Conservation (phyloP, 2,329 filamentous ascomycete genomes). For the Hymenoscyphus fructigenus region DNA sequence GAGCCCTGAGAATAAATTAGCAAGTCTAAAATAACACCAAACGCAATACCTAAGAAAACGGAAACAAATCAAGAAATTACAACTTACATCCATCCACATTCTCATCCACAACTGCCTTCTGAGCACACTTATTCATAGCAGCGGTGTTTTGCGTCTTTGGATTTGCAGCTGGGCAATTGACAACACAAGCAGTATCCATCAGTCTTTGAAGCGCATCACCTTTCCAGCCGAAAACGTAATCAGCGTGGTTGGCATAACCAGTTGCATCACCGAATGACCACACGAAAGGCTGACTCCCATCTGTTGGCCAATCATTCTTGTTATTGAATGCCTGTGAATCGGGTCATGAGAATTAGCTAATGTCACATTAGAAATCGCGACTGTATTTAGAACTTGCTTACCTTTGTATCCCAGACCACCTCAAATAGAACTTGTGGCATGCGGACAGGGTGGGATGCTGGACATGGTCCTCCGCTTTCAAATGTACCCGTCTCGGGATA, state of each 20-base stretch:
- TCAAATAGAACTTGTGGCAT: slow-evolving; percentile 51
- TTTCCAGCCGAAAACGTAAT: slow-evolving; percentile 54
- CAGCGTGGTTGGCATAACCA: slow-evolving; percentile 50
- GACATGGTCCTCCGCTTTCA: slow-evolving; percentile 24
- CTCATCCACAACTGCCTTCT: slow-evolving; percentile 48
- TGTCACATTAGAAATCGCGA: neutral
- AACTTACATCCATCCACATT: slow-evolving; percentile 50
- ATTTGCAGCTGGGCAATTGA: slow-evolving; percentile 47
- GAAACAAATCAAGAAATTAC: slow-evolving; percentile 3
- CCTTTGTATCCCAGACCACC: slow-evolving; percentile 46
- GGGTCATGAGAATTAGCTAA: slow-evolving; percentile 42
- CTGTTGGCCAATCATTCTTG: slow-evolving; percentile 44
- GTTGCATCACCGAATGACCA: slow-evolving; percentile 46
- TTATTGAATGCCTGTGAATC: slow-evolving; percentile 43
- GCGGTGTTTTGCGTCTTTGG: slow-evolving; percentile 47
- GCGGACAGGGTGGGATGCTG: slow-evolving; percentile 43
- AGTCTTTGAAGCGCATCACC: slow-evolving; percentile 48
- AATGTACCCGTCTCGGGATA: slow-evolving; percentile 32
- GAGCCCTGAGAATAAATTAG: slow-evolving; percentile 10
- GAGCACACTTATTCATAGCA: slow-evolving; percentile 47
- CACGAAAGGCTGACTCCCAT: slow-evolving; percentile 45
- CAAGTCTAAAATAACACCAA: neutral
- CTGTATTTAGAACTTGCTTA: neutral
- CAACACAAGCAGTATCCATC: slow-evolving; percentile 48
- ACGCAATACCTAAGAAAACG: neutral